phyloP scores from a whole-genome alignment of 306 rosid genomes.

The Quercus aquifolioides region DNA sequence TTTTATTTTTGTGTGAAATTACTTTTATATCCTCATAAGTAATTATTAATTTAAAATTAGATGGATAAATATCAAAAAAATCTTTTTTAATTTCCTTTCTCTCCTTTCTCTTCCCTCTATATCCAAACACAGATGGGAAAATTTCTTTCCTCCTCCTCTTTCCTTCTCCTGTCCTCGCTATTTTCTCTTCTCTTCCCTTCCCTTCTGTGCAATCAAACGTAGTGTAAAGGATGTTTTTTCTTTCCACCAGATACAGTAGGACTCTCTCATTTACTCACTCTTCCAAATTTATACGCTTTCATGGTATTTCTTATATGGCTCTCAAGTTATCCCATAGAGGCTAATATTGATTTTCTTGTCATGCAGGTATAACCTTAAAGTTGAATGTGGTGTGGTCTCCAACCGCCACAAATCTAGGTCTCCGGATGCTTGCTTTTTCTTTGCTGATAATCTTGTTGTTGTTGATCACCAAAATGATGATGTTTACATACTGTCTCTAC shows the following conservation, averaged over 20 bases:
- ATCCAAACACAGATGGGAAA: too few species aligned
- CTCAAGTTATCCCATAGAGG: conserved; percentile 5
- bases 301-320: neutral
- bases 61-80: too few species aligned
- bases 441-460: conserved; percentile 79
- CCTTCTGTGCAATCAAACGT: too few species aligned
- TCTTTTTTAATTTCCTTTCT: too few species aligned
- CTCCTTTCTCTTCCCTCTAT: too few species aligned
- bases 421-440: conserved; percentile 97
- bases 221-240: neutral
- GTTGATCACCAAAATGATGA: conserved; percentile 78
- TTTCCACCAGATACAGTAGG: neutral
- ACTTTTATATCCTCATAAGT: too few species aligned
- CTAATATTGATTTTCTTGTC: conserved; percentile 25
- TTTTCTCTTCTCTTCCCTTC: too few species aligned
- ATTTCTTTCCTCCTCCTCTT: too few species aligned
- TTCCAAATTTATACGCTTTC: neutral
- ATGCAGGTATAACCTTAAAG: conserved; percentile 90
- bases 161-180: too few species aligned
- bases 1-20: too few species aligned
- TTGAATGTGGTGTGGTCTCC: conserved; percentile 66
- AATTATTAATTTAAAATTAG: too few species aligned
- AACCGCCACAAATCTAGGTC: conserved; percentile 74
- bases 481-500: conserved; percentile 74
- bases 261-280: neutral